Percentiles rank a stretch among this genome's conserved stretches.
These are phyloP conservation scores for Pichia exigua DNA, from an alignment of 805 yeast genomes.

Conservation along the genomic window DNA sequence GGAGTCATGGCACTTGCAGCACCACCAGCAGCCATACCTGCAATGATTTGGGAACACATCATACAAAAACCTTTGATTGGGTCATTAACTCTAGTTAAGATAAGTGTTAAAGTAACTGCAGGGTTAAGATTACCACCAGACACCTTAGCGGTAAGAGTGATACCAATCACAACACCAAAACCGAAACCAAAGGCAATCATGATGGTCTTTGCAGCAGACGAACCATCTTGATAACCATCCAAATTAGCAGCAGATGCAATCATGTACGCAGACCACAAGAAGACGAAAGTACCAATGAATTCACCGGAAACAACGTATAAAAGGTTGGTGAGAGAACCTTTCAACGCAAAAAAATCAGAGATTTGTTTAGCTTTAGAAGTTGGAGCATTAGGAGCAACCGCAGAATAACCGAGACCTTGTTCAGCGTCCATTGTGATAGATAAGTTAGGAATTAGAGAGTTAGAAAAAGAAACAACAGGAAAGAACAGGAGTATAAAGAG, in stretches of 20 bases:
- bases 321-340: conserved; percentile 43
- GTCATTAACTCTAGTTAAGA: conserved; percentile 65
- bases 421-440: conserved; percentile 28
- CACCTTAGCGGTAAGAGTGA: conserved; percentile 60
- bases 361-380: background rate
- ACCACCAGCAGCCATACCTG: conserved; percentile 90
- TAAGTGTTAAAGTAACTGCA: conserved; percentile 69
- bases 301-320: conserved; percentile 68
- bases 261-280: conserved; percentile 72
- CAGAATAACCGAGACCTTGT: conserved; percentile 34
- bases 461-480: background rate
- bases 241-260: conserved; percentile 75
- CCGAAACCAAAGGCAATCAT: conserved; percentile 87
- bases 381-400: conserved; percentile 30
- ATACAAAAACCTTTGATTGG: conserved; percentile 63
- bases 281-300: conserved; percentile 79
- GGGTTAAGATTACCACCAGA: conserved; percentile 91
- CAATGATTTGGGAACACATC: conserved; percentile 64
- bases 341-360: conserved; percentile 31
- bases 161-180: conserved; percentile 70
- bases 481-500: background rate
- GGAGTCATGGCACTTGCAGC: conserved; percentile 83
- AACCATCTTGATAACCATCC: conserved; percentile 29
- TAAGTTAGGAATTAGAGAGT: background rate
- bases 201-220: conserved; percentile 54